A percentile compares a stretch with the other conserved stretches of the same genome.
These are phyloP conservation scores for Rubia tinctorum DNA, from an alignment of 305 asterid genomes.

Conservation along the genomic window DNA sequence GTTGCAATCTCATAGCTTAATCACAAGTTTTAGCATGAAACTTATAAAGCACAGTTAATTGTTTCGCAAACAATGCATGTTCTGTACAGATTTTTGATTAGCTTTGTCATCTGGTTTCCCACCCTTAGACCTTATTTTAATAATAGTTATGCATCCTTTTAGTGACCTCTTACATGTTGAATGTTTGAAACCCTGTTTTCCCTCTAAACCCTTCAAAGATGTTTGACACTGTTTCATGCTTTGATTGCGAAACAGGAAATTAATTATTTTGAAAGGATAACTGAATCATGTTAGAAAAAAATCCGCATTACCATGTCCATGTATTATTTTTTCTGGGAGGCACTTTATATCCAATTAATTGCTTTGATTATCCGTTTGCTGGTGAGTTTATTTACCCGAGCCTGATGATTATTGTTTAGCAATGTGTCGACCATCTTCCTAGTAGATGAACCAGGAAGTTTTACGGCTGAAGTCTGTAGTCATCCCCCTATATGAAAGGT, in stretches of 20 bases:
- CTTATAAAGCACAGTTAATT: neutral
- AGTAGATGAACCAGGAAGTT: neutral
- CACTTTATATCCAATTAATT: neutral
- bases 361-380: neutral
- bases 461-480: neutral
- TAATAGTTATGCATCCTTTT: neutral
- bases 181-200: neutral
- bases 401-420: neutral
- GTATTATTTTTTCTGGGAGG: neutral
- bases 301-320: neutral
- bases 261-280: neutral
- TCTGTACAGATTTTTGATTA: too few species aligned
- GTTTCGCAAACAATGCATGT: neutral
- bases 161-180: neutral
- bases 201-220: neutral
- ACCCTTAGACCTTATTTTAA: neutral
- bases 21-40: neutral
- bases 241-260: neutral
- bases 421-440: neutral
- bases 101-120: neutral
- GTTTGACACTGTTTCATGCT: neutral
- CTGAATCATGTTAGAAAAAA: neutral
- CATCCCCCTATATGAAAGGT: neutral
- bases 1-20: neutral
- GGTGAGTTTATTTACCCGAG: neutral